These are phyloP conservation scores for Entoloma clypeatum DNA, from an alignment of 1,284 basidiomycete genomes.

Conservation along the genomic window DNA sequence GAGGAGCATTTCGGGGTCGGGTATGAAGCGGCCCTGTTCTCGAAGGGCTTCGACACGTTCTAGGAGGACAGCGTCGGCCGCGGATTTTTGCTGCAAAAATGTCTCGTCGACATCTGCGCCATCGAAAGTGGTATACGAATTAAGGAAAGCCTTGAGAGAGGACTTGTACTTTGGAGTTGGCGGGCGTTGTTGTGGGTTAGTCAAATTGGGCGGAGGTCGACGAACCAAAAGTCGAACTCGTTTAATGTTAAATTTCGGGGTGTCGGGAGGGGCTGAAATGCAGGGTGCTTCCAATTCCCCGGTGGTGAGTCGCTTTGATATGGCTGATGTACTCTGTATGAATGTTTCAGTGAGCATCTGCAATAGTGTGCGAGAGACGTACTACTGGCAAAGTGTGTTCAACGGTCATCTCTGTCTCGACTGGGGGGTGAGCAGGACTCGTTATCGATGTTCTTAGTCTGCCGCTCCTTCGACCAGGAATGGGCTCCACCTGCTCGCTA, in stretches of 20 bases:
- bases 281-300: neutral
- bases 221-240: slow-evolving; percentile 71
- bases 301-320: slow-evolving; percentile 3
- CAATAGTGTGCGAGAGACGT: neutral
- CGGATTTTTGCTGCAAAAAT: slow-evolving; percentile 42
- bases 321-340: neutral
- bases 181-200: slow-evolving; percentile 68
- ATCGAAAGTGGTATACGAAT: slow-evolving; percentile 55
- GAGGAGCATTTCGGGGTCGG: slow-evolving; percentile 30
- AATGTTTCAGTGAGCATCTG: neutral
- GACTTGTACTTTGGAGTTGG: slow-evolving; percentile 45
- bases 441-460: slow-evolving; percentile 10
- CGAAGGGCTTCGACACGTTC: slow-evolving; percentile 50
- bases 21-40: slow-evolving; percentile 35
- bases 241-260: slow-evolving; percentile 40
- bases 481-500: slow-evolving; percentile 11
- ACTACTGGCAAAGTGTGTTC: slow-evolving; percentile 4
- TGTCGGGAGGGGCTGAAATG: slow-evolving; percentile 18
- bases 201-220: slow-evolving; percentile 52
- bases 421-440: slow-evolving; percentile 3
- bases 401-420: neutral
- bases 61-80: slow-evolving; percentile 47
- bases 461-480: slow-evolving; percentile 17
- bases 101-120: slow-evolving; percentile 45
- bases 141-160: slow-evolving; percentile 53